Evolutionary conservation across 768 basidiomycete species (phyloP).

Genomic region (Gloeophyllum trabeum): DNA sequence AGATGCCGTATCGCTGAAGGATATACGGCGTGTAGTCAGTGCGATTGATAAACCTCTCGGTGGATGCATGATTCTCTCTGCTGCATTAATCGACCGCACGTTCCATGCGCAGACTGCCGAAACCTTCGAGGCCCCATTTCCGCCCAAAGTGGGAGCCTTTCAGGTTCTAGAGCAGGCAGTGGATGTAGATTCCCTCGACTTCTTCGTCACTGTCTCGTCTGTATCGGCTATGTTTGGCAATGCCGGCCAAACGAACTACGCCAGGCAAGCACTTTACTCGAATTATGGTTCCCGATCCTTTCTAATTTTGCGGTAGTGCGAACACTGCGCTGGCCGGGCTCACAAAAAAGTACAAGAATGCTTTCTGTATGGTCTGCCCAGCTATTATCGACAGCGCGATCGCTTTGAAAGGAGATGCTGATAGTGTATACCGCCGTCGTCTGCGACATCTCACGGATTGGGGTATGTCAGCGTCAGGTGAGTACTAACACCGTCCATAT

Average conservation of each 20-base stretch:
- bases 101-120: neutral
- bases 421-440: neutral
- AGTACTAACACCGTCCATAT: neutral
- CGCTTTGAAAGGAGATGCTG: neutral
- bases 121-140: neutral
- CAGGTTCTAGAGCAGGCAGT: constrained; percentile 6
- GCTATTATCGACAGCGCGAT: neutral
- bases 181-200: constrained; percentile 6
- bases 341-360: neutral
- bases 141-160: constrained; percentile 5
- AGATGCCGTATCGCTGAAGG: neutral
- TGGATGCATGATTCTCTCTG: neutral
- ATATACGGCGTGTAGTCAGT: neutral
- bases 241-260: constrained; percentile 5
- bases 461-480: neutral
- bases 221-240: constrained; percentile 3
- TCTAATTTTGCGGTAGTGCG: neutral
- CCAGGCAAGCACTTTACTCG: neutral
- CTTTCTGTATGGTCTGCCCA: neutral
- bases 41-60: neutral
- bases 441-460: neutral
- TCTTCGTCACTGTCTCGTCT: constrained; percentile 6
- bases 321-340: neutral
- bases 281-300: neutral
- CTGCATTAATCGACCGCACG: neutral